Base-by-base conservation (phyloP, 345 rosid species). In the Corymbia maculata region DNA sequence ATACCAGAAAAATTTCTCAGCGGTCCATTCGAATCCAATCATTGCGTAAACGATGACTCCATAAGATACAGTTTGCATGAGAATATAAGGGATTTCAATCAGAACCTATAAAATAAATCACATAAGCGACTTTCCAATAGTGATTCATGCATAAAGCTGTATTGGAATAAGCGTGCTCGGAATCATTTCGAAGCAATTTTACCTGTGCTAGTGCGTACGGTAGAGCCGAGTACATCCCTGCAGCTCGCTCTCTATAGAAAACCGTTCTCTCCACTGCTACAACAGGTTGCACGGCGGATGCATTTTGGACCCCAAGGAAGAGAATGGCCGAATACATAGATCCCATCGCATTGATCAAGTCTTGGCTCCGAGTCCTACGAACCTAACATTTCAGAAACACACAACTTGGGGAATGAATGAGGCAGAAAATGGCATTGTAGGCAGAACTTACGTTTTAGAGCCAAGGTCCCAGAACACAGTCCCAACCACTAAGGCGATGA, bases 201-300 rank as follows among this genome's bases (percentile, higher is more conserved):
- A 94, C 95, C 91, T 94, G 95, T 66, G 93, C 93, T 36, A 90
- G 88, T 13, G 96, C 96, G 36, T 92, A 94, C 14, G 94, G 92
- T 86, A 93, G 26, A 47, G 92, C 91, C 13, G 94, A 92, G 70
- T 94, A 94, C 96, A 94, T 92, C 87, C 95, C 94, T 0, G 96
- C 93, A 21, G 95, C 95, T 80, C 90, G 89, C 75, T 93, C 96
- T 87, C 94, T 87, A 66, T 93, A 94, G 59, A 91, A 94, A 36
- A 93, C 94, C 9, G 91, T 92, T 82, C 92, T 90, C 75, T 94
- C 95, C 79, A 92, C 87, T 6, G 93, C 75, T 55, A 92, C 92
- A 8, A 93, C 91, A 19, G 93, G 92, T 86, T 92, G 94, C 61
- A 93, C 94, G 3, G 94, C 44, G 6, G 80, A 11, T n/a, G 86